Conservation (phyloP, 345 rosid species). For the Erodium maritimum region DNA sequence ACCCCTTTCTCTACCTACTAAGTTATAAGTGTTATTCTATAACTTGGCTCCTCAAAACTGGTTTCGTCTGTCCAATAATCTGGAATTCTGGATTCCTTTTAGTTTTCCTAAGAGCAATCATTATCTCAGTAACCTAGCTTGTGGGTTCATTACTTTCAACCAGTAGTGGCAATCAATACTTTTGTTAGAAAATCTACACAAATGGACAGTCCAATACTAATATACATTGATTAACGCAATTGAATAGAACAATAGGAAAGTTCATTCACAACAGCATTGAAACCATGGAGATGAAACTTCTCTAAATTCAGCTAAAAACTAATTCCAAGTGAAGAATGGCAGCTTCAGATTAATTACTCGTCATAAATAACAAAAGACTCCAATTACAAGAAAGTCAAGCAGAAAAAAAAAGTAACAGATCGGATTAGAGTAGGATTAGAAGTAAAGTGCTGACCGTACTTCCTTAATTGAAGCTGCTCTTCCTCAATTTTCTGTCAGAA, state of each 20-base stretch:
- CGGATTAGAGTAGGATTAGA: not conserved
- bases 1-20: no score
- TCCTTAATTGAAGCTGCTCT: conserved; percentile 75
- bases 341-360: not conserved
- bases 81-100: no score
- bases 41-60: no score
- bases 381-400: not conserved
- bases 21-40: no score
- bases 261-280: not conserved
- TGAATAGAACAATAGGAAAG: no score
- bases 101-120: no score
- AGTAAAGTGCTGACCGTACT: conserved; percentile 25
- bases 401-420: not conserved
- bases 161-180: not conserved
- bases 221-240: no score
- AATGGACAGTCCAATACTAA: no score
- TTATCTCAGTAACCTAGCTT: not conserved
- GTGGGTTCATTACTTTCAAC: not conserved
- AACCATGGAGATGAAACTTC: not conserved
- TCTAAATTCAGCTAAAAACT: not conserved
- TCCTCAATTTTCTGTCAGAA: conserved; percentile 59
- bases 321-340: not conserved
- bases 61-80: no score
- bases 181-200: no score
- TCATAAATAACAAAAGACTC: no score